Percentiles rank a stretch among this genome's conserved stretches.
Evolutionary conservation across 306 rosid genomes (phyloP).

Genomic region (Erythrophleum fordii): DNA sequence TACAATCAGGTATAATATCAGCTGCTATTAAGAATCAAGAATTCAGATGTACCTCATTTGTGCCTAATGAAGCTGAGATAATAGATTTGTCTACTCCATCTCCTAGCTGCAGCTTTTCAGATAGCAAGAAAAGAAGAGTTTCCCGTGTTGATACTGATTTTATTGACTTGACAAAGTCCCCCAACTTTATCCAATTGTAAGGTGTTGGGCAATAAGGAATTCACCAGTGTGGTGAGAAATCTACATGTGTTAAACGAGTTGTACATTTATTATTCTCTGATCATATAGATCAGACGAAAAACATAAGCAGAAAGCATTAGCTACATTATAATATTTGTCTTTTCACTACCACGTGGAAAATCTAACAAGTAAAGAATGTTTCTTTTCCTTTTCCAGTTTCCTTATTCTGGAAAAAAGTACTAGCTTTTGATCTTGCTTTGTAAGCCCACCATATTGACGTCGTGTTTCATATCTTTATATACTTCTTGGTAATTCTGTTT

Average conservation of each 20-base stretch:
- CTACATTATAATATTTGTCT: conserved; percentile 2
- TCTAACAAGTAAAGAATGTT: conserved; percentile 8
- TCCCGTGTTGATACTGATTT: conserved; percentile 47
- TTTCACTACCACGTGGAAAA: conserved; percentile 8
- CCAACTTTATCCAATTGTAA: conserved; percentile 68
- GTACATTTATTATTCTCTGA: conserved; percentile 39
- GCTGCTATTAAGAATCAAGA: conserved; percentile 30
- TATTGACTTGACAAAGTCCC: conserved; percentile 79
- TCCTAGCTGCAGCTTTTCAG: conserved; percentile 54
- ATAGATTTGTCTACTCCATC: conserved; percentile 86
- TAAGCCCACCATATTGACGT: neutral
- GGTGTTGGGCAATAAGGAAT: conserved; percentile 21
- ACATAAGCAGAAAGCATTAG: neutral
- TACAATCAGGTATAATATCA: conserved; percentile 14
- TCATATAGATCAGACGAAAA: conserved; percentile 27
- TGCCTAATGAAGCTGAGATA: conserved; percentile 61
- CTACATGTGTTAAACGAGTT: conserved; percentile 23
- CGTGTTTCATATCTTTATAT: neutral
- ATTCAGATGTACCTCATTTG: conserved; percentile 16
- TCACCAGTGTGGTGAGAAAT: conserved; percentile 26
- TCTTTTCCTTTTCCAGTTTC: conserved; percentile 18
- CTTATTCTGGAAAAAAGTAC: neutral
- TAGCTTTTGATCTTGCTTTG: neutral
- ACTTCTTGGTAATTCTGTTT: neutral
- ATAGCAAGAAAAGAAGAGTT: conserved; percentile 62